These are phyloP conservation scores for Trichoderma hamatum DNA, from an alignment of 2,329 filamentous ascomycete species.

Conservation along the genomic window DNA sequence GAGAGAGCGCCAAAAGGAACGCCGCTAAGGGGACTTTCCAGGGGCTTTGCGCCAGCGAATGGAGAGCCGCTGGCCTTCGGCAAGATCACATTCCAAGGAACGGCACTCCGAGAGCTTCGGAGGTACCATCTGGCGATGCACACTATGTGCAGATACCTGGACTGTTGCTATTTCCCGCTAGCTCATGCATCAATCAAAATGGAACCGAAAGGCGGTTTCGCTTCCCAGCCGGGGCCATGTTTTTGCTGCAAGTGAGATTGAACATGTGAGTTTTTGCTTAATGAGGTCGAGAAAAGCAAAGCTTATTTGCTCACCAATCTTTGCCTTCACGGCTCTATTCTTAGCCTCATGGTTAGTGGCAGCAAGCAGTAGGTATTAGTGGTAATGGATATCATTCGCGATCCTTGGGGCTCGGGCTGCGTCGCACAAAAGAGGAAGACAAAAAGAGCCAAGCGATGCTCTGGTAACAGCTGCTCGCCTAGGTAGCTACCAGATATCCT, in stretches of 20 bases:
- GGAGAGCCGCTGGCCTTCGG: not conserved
- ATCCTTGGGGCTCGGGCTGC: not conserved
- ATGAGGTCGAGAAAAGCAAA: not conserved
- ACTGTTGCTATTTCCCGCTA: not conserved
- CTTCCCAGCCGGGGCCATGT: not conserved
- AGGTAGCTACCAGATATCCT: not conserved
- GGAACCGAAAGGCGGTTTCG: conserved; percentile 11
- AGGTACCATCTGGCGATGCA: conserved; percentile 1
- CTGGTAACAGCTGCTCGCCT: not conserved
- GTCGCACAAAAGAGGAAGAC: not conserved
- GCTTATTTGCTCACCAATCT: conserved; percentile 24
- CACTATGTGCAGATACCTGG: not conserved
- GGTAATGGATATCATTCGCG: not conserved
- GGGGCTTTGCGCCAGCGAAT: conserved; percentile 14
- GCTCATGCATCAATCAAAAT: not conserved
- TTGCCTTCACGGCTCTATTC: conserved; percentile 5
- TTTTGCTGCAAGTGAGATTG: conserved; percentile 19
- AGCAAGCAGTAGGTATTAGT: too few species aligned
- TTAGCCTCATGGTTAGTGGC: not conserved
- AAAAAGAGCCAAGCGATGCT: not conserved
- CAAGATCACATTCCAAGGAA: not conserved
- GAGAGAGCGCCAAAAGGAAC: conserved; percentile 20
- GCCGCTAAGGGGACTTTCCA: conserved; percentile 7
- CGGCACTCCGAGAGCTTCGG: not conserved
- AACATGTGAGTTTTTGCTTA: conserved; percentile 15